Base-by-base conservation (phyloP, 805 yeast genomes). In the Candida boleticola region DNA sequence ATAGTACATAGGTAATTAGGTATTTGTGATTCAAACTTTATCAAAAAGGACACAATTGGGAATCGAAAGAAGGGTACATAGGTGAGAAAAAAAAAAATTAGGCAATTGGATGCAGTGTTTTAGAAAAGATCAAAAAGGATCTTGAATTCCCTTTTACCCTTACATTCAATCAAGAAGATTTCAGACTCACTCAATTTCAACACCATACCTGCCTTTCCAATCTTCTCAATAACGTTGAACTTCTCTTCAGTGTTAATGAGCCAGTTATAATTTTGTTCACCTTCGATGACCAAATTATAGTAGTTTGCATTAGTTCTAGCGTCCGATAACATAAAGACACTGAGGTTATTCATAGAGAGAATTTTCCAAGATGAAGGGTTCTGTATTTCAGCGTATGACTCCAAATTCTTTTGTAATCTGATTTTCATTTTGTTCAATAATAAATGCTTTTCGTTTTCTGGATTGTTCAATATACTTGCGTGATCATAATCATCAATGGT, bases 121-220 rank as follows among this genome's bases (percentile, higher is more conserved):
- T 51, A 50, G 36, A 58, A 60, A 5, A 53, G 40, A 11, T 53
- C 58, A 33, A 47, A 55, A 19, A 66, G 52, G 19, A 53, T 51
- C 42, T 55, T 60, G 39, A 68, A 61, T 47, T 69, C 73, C 43
- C 58, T 66, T 45, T 62, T 68, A 2, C 76, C 76, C 50, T 63
- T 66, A 48, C 74, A 70, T 45, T 70, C 76, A 40, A 70, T 58
- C 74, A 70, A 68, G 52, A 45, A 70, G 31, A 63, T 55, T 7
- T 62, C 64, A 33, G 52, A 49, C 6, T 57, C 57, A n/a, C 51
- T 45, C 1, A 50, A 63, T 41, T 58, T 62, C 34, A 70, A 57
- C 47, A 69, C 58, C 44, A 70, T 51, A 7, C 71, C 76, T 5
- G 76, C 76, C 41, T 64, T 70, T 9, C 76, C 76, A 23, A 70